Evolutionary conservation across 345 rosid species (phyloP).

Genomic region (Hibiscus tridactylites): DNA sequence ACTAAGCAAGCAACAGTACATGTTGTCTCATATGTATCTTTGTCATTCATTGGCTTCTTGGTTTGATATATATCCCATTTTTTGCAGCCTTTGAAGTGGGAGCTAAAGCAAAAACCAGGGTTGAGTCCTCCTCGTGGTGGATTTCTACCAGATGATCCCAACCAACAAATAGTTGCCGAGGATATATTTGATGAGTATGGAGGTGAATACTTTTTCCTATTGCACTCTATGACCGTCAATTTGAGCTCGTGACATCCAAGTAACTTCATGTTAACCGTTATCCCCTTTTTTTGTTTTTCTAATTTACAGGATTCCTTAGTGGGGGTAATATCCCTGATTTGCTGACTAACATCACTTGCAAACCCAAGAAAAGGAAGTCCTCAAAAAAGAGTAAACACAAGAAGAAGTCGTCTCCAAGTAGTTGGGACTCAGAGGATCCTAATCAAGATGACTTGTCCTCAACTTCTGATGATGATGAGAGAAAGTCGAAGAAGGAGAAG

Average conservation of each 20-base stretch:
- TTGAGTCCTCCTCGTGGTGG: slow-evolving; percentile 99
- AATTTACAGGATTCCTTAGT: slow-evolving; percentile 58
- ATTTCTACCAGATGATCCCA: slow-evolving; percentile 76
- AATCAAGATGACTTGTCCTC: slow-evolving; percentile 29
- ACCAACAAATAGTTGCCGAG: slow-evolving; percentile 95
- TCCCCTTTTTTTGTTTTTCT: background rate
- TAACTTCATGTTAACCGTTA: slow-evolving; percentile 8
- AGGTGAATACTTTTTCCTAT: slow-evolving; percentile 36
- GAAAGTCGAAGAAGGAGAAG: slow-evolving; percentile 35
- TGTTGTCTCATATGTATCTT: background rate
- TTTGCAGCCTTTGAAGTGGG: slow-evolving; percentile 91
- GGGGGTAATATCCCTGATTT: slow-evolving; percentile 54
- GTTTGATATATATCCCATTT: background rate
- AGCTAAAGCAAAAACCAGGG: slow-evolving; percentile 91
- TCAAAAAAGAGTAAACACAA: slow-evolving; percentile 35
- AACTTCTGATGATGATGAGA: slow-evolving; percentile 28
- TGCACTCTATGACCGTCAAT: background rate
- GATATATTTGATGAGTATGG: slow-evolving; percentile 97
- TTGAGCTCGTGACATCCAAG: slow-evolving; percentile 1
- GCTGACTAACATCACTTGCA: slow-evolving; percentile 40
- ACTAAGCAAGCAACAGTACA: background rate
- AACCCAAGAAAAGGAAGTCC: slow-evolving; percentile 39
- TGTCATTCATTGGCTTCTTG: background rate
- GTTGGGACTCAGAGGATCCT: slow-evolving; percentile 2
- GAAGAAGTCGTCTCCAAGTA: slow-evolving; percentile 33